These are phyloP conservation scores for Boletus eberwhitei DNA, from an alignment of 768 basidiomycete genomes.

Conservation along the genomic window DNA sequence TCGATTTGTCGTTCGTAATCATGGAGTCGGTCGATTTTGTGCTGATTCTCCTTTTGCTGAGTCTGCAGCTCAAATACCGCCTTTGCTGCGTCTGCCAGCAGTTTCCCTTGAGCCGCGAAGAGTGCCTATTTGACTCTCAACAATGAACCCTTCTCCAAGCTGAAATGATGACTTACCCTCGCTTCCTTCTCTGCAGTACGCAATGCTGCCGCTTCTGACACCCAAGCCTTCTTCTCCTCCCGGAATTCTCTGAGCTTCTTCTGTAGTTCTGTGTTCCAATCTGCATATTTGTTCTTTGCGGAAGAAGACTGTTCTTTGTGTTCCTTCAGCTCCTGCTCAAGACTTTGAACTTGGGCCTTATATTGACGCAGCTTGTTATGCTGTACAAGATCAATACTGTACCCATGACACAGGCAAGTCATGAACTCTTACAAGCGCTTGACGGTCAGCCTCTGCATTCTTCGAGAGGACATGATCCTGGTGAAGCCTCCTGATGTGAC, in stretches of 20 bases:
- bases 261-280: conserved; percentile 82
- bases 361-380: conserved; percentile 82
- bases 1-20: conserved; percentile 90
- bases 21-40: conserved; percentile 74
- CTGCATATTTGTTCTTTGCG: conserved; percentile 74
- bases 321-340: conserved; percentile 68
- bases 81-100: conserved; percentile 65
- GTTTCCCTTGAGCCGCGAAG: conserved; percentile 64
- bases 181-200: conserved; percentile 70
- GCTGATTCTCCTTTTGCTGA: conserved; percentile 70
- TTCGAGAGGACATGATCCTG: conserved; percentile 68
- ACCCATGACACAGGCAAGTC: neutral
- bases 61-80: conserved; percentile 73
- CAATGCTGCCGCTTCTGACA: conserved; percentile 62
- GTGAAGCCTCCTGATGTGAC: conserved; percentile 78
- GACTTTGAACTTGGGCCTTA: conserved; percentile 58
- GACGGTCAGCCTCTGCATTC: conserved; percentile 77
- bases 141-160: neutral
- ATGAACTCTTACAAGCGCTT: conserved; percentile 60
- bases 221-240: conserved; percentile 79
- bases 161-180: conserved; percentile 40
- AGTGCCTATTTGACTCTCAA: conserved; percentile 43
- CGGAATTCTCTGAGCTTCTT: conserved; percentile 70
- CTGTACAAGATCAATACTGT: conserved; percentile 37
- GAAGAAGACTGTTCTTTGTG: conserved; percentile 70